These are phyloP conservation scores for Mortierella claussenii DNA, from an alignment of 192 early-diverging fungal species.

Conservation along the genomic window DNA sequence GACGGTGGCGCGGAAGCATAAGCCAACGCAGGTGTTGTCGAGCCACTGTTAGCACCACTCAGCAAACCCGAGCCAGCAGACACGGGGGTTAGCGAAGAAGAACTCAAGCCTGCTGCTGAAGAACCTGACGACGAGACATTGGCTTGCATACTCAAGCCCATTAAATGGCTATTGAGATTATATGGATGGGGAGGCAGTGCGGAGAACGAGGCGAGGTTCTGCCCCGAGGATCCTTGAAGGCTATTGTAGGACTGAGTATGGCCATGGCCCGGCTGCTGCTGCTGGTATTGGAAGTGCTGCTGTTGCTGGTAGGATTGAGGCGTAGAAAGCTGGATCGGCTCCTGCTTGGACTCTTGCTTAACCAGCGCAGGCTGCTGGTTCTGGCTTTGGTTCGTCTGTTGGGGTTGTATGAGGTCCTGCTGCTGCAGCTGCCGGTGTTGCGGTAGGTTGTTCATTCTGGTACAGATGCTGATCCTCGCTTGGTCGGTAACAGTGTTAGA, in stretches of 20 bases:
- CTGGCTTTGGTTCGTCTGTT: conserved; percentile 13
- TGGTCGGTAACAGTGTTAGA: conserved; percentile 11
- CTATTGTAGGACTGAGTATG: conserved; percentile 16
- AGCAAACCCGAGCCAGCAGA: conserved; percentile 5
- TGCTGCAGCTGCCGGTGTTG: conserved; percentile 27
- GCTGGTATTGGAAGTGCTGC: conserved; percentile 11
- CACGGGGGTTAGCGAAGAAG: conserved; percentile 13
- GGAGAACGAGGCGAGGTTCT: conserved; percentile 28
- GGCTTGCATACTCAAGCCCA: conserved; percentile 41
- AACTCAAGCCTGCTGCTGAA: conserved; percentile 14
- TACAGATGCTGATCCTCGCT: no score
- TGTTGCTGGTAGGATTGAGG: conserved; percentile 13
- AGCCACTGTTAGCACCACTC: conserved; percentile 36
- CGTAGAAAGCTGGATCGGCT: conserved; percentile 18
- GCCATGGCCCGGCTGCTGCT: conserved; percentile 14
- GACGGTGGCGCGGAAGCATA: conserved; percentile 43
- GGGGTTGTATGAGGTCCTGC: conserved; percentile 10
- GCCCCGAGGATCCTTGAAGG: conserved; percentile 16
- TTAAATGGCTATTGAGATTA: conserved; percentile 36
- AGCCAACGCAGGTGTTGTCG: conserved; percentile 40
- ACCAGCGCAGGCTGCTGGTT: conserved; percentile 14
- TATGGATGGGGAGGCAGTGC: conserved; percentile 35
- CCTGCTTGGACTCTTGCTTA: conserved; percentile 22
- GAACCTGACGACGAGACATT: conserved; percentile 10
- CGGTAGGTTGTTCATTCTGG: conserved; percentile 27